Percentiles rank a stretch among this genome's conserved stretches.
Conservation (phyloP, 1,284 basidiomycete genomes). For the Somion occarium region DNA sequence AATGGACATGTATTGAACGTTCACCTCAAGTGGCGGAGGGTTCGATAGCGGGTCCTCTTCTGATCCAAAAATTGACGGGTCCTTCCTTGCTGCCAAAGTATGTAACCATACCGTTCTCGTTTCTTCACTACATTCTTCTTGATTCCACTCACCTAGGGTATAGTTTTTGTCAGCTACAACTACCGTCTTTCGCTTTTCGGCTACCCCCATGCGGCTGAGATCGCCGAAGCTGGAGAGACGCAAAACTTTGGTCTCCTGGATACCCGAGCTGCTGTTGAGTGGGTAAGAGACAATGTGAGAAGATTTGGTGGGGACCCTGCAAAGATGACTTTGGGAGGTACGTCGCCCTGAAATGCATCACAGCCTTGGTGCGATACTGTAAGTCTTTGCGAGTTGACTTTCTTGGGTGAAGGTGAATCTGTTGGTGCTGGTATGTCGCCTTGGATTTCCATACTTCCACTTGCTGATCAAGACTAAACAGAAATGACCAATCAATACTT, state of each 20-base stretch:
- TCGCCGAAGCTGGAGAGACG: slow-evolving; percentile 31
- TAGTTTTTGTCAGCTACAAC: slow-evolving; percentile 40
- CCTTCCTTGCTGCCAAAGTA: slow-evolving; percentile 29
- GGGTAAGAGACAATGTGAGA: slow-evolving; percentile 34
- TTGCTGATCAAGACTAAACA: slow-evolving; percentile 9
- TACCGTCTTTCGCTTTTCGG: slow-evolving; percentile 38
- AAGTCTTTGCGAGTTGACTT: background rate
- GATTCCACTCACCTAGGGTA: slow-evolving; percentile 25
- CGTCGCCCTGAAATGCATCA: background rate
- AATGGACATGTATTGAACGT: background rate
- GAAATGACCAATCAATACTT: slow-evolving; percentile 42
- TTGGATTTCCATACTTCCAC: background rate
- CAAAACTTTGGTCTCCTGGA: slow-evolving; percentile 41
- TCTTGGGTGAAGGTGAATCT: slow-evolving; percentile 28
- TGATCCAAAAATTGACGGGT: slow-evolving; percentile 41
- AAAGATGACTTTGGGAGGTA: slow-evolving; percentile 36
- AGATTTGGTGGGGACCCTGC: slow-evolving; percentile 39
- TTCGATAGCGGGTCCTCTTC: slow-evolving; percentile 36
- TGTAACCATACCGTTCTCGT: background rate
- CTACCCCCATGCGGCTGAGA: slow-evolving; percentile 37
- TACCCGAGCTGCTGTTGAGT: slow-evolving; percentile 38
- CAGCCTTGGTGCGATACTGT: background rate
- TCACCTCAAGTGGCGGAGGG: slow-evolving; percentile 19
- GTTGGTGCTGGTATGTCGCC: slow-evolving; percentile 33
- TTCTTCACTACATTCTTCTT: background rate